These are phyloP conservation scores for Termitomyces eurrhizus DNA, from an alignment of 768 basidiomycete genomes.

Conservation along the genomic window DNA sequence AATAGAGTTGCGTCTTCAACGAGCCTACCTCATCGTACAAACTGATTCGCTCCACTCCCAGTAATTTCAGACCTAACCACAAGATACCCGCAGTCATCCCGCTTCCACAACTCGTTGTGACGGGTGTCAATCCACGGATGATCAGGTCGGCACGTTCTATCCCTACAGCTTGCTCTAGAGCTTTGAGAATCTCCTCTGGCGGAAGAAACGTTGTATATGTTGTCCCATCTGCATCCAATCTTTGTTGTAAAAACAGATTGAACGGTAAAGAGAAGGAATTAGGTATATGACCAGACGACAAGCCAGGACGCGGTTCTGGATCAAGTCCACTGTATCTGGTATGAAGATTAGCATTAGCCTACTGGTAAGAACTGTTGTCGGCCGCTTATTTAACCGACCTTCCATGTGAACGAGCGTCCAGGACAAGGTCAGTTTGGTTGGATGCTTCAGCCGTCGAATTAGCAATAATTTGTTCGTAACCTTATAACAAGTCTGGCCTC, in stretches of 20 bases:
- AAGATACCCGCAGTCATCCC: conserved; percentile 97
- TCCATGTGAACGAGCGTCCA: conserved; percentile 85
- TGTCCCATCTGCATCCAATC: conserved; percentile 32
- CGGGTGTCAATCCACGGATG: conserved; percentile 52
- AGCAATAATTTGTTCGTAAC: conserved; percentile 74
- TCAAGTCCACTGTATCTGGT: conserved; percentile 73
- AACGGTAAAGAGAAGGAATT: conserved; percentile 85
- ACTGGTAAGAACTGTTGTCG: neutral
- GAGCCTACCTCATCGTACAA: conserved; percentile 88
- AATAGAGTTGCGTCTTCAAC: neutral
- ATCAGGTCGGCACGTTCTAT: conserved; percentile 49
- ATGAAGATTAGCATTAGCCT: conserved; percentile 2
- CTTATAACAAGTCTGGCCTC: conserved; percentile 35
- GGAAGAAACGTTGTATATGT: conserved; percentile 61
- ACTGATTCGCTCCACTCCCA: conserved; percentile 58
- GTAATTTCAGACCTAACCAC: conserved; percentile 84
- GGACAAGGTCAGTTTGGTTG: conserved; percentile 59
- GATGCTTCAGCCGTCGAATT: conserved; percentile 50
- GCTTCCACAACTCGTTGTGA: conserved; percentile 86
- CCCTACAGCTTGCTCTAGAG: conserved; percentile 64
- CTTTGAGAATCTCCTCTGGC: conserved; percentile 51
- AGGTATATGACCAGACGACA: conserved; percentile 92
- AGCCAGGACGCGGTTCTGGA: conserved; percentile 84
- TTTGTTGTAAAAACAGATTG: conserved; percentile 57
- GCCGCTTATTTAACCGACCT: conserved; percentile 43